These are phyloP conservation scores for Echinochloa phyllopogon DNA, from an alignment of 176 grass and related monocot species.

Conservation along the genomic window DNA sequence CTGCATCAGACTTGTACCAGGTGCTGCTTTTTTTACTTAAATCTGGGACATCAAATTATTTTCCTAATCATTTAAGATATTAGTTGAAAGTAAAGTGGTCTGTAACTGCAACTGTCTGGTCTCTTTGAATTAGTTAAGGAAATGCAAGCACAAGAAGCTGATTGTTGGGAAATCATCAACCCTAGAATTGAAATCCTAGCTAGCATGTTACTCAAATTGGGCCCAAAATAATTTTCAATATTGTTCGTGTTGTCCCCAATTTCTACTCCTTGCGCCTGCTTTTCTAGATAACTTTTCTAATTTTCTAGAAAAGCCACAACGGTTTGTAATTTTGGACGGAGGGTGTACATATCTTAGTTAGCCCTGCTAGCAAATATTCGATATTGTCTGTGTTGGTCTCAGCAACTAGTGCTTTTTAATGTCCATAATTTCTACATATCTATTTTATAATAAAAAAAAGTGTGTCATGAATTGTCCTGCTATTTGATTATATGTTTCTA, in stretches of 20 bases:
- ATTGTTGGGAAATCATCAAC: constrained; percentile 25
- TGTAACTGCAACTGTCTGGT: not conserved
- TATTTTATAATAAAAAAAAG: not conserved
- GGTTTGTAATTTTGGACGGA: no score
- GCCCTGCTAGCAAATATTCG: not conserved
- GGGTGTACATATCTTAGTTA: no score
- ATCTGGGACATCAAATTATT: constrained; percentile 37
- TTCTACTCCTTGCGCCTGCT: no score
- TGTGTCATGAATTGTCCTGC: not conserved
- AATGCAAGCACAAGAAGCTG: constrained; percentile 12
- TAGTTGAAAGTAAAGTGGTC: constrained; percentile 23
- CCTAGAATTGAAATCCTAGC: constrained; percentile 5
- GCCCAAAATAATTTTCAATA: not conserved
- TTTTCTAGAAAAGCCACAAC: no score
- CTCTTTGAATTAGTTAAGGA: constrained; percentile 29
- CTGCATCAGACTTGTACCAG: constrained; percentile 69
- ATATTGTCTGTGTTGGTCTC: constrained; percentile 3
- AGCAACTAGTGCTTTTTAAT: not conserved
- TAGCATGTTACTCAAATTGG: constrained; percentile 3
- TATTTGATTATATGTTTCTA: constrained; percentile 36
- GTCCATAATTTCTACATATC: constrained; percentile 19
- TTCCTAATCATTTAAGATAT: not conserved
- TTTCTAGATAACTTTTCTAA: no score
- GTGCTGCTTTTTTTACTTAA: constrained; percentile 46
- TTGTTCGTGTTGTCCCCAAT: not conserved